Conservation (phyloP, 345 rosid genomes). For the Lagerstroemia speciosa region DNA sequence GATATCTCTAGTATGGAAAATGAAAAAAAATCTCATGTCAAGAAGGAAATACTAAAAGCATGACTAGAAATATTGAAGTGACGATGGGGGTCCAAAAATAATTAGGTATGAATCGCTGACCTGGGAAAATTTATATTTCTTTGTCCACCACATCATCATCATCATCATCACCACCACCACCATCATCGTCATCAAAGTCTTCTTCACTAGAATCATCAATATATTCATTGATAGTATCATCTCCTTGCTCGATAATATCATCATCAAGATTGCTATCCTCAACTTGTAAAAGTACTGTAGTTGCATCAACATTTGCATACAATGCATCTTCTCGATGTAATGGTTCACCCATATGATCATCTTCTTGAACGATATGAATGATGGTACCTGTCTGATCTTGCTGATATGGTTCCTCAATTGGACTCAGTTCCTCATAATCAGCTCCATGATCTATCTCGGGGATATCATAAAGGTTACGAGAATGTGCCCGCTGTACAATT, state of each 20-base stretch:
- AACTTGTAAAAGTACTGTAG: not conserved
- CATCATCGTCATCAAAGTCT: not conserved
- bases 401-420: not conserved
- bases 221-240: not conserved
- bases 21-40: too few relatives aligned
- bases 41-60: too few relatives aligned
- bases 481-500: not conserved
- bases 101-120: too few relatives aligned
- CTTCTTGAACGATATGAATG: not conserved
- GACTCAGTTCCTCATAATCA: not conserved
- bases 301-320: not conserved
- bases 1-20: too few relatives aligned
- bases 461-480: not conserved
- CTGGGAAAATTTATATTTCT: too few relatives aligned
- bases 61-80: too few relatives aligned
- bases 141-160: not conserved
- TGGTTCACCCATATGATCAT: not conserved
- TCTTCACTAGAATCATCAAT: not conserved
- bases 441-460: not conserved
- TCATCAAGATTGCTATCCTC: not conserved
- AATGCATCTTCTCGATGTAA: not conserved
- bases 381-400: not conserved
- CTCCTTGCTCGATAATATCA: not conserved
- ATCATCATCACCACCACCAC: too few relatives aligned
- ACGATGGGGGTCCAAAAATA: too few relatives aligned